A percentile compares a stretch with the other conserved stretches of the same genome.
Evolutionary conservation across 306 rosid genomes (phyloP).

Genomic region (Cajanus cajan): DNA sequence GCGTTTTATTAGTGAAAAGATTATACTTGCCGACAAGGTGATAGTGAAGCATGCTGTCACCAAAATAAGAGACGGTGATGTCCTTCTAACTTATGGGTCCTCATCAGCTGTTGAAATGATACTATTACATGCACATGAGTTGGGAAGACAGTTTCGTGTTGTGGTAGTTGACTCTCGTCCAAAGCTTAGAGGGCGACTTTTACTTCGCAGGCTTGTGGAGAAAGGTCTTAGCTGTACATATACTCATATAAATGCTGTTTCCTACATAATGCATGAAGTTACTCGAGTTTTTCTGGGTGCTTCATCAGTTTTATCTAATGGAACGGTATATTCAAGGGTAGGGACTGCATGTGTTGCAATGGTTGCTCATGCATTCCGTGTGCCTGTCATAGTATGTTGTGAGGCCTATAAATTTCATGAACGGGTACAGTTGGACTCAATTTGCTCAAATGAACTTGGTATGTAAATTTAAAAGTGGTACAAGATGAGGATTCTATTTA

Average conservation of each 20-base stretch:
- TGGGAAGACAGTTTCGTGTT: constrained; percentile 57
- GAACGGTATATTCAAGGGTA: constrained; percentile 63
- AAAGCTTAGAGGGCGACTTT: constrained; percentile 49
- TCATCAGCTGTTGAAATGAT: constrained; percentile 55
- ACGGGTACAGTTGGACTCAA: constrained; percentile 64
- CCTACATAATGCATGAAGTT: constrained; percentile 64
- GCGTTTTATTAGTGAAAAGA: constrained; percentile 58
- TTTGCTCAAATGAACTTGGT: constrained; percentile 66
- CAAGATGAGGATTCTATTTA: constrained; percentile 4
- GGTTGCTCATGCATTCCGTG: constrained; percentile 60
- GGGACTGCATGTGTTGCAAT: constrained; percentile 64
- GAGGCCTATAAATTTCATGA: constrained; percentile 70
- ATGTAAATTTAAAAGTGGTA: constrained; percentile 17
- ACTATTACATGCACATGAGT: constrained; percentile 55
- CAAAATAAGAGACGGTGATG: constrained; percentile 62
- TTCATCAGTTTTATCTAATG: constrained; percentile 53
- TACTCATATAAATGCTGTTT: constrained; percentile 57
- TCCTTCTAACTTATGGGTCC: constrained; percentile 58
- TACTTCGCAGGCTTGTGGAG: constrained; percentile 56
- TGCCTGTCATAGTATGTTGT: constrained; percentile 61
- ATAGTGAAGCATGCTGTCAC: constrained; percentile 62
- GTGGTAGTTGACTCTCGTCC: constrained; percentile 65
- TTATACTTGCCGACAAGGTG: constrained; percentile 56
- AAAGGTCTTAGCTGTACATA: constrained; percentile 63
- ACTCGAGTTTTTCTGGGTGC: constrained; percentile 57